A percentile compares a stretch with the other conserved stretches of the same genome.
Conservation (phyloP, 2,329 filamentous ascomycete species). For the Lecanosticta acicola region DNA sequence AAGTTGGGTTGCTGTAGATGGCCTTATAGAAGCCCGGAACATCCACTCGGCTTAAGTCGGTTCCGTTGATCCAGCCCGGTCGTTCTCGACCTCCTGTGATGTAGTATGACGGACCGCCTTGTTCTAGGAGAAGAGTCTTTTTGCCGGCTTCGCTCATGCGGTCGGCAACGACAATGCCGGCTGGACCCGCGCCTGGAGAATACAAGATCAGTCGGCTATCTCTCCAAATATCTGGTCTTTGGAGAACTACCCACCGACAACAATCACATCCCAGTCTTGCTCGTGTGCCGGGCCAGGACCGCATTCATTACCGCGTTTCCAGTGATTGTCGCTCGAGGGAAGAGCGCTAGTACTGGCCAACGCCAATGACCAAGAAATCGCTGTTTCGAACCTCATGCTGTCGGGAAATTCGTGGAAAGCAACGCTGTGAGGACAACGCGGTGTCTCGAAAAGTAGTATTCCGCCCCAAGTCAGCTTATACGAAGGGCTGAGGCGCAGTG, state of each 20-base stretch:
- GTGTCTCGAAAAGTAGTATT: neutral
- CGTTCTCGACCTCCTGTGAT: slow-evolving; percentile 37
- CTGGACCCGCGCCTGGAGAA: slow-evolving; percentile 42
- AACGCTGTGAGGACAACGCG: neutral
- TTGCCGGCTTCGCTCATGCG: slow-evolving; percentile 49
- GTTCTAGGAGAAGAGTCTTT: slow-evolving; percentile 49
- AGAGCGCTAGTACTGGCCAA: slow-evolving; percentile 1
- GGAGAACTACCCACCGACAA: slow-evolving; percentile 1
- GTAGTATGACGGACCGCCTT: slow-evolving; percentile 42
- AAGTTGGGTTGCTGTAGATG: slow-evolving; percentile 41
- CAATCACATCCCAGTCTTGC: slow-evolving; percentile 4
- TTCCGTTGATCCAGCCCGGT: slow-evolving; percentile 46
- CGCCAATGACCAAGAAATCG: neutral
- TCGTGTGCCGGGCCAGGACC: neutral
- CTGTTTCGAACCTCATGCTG: slow-evolving; percentile 1
- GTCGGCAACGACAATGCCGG: slow-evolving; percentile 50
- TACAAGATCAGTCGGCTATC: neutral
- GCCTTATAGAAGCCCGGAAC: slow-evolving; percentile 50
- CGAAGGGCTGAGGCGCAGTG: neutral
- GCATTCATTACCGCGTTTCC: neutral
- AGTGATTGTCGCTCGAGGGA: neutral
- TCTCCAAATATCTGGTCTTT: neutral
- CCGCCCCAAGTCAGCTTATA: neutral
- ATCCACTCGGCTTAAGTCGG: slow-evolving; percentile 48
- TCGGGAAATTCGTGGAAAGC: neutral